Base-by-base conservation (phyloP, 2,329 filamentous ascomycete species). In the Penicillium sp. region DNA sequence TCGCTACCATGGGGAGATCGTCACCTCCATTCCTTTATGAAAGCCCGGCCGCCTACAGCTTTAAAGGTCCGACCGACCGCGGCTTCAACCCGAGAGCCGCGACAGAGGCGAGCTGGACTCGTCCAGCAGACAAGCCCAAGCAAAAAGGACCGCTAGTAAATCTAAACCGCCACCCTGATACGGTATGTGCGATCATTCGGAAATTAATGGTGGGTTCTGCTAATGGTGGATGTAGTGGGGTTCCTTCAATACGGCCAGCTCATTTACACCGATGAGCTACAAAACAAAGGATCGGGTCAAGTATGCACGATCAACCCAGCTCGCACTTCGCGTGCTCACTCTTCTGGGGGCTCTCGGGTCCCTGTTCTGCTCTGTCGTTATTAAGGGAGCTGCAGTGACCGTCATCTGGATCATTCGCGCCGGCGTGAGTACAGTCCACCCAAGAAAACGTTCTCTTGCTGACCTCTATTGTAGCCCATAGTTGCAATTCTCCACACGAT, bases 1-100 rank as follows among this genome's bases (percentile, higher is more conserved):
- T 65, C 57, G 67, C 72, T 65, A 73, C 61, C 64, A 80, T 73
- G 73, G 83, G 83, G 75, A 81, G 80, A 71, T 77, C 77, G 69
- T 78, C 81, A 69, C 84, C 84, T 74, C 90, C 90, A 55, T 94
- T 88, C 78, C 82, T 93, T 75, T 94, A 94, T 77, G 83, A 86
- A 76, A 68, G 79, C 72, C 75, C 82, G 62, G 72, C 75, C 66
- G 68, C 80, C 67, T 81, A 85, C 70, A 77, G 80, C 48, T 82
- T 82, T 66, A 82, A 82, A 62, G 75, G 72, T 50, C 77, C 73
- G 65, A 80, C 82, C 78, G 71, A 77, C 74, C 73, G 78, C 69
- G 69, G 78, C n/a, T 96, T 95, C 75, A 92, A 97, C 69, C 93
- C 93, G 49, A 95, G 93, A 74, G 89, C 90, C 59, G 84, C 92